Evolutionary conservation across 169 alveolate genomes (phyloP).

Genomic region (Perkinsus marinus): DNA sequence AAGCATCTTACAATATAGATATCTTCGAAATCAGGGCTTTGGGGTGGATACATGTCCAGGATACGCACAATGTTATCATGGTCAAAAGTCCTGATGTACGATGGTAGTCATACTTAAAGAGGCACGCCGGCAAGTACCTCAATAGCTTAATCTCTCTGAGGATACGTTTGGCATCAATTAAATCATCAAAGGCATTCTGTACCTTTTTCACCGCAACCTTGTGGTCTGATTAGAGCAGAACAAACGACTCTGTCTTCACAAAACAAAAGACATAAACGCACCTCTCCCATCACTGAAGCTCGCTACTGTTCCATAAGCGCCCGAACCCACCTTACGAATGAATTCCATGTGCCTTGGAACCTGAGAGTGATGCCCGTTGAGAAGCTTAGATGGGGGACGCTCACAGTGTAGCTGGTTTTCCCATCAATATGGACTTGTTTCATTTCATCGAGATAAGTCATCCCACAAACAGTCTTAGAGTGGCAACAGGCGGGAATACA

Average conservation of each 20-base stretch:
- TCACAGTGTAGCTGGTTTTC: neutral
- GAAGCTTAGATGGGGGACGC: neutral
- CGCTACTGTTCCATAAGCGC: slow-evolving; percentile 53
- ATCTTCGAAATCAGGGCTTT: slow-evolving; percentile 54
- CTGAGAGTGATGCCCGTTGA: neutral
- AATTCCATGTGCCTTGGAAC: slow-evolving; percentile 20
- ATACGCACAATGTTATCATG: slow-evolving; percentile 63
- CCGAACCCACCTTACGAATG: slow-evolving; percentile 40
- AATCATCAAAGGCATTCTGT: slow-evolving; percentile 67
- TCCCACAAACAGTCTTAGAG: neutral
- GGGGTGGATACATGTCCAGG: slow-evolving; percentile 55
- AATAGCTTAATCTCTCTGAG: slow-evolving; percentile 70
- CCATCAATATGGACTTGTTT: neutral
- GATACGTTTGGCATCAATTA: slow-evolving; percentile 71
- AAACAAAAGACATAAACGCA: neutral
- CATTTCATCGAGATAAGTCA: neutral
- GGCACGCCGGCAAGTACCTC: slow-evolving; percentile 14
- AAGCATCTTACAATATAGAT: slow-evolving; percentile 47
- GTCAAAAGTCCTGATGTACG: slow-evolving; percentile 40
- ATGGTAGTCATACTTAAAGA: slow-evolving; percentile 23
- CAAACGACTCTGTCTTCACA: slow-evolving; percentile 29
- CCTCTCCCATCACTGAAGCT: slow-evolving; percentile 30
- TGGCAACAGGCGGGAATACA: neutral
- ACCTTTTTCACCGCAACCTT: slow-evolving; percentile 66
- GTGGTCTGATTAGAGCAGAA: slow-evolving; percentile 17